A percentile compares a stretch with the other conserved stretches of the same genome.
Conservation (phyloP, 371 early-diverging fungal genomes). For the Globomyces sp. region DNA sequence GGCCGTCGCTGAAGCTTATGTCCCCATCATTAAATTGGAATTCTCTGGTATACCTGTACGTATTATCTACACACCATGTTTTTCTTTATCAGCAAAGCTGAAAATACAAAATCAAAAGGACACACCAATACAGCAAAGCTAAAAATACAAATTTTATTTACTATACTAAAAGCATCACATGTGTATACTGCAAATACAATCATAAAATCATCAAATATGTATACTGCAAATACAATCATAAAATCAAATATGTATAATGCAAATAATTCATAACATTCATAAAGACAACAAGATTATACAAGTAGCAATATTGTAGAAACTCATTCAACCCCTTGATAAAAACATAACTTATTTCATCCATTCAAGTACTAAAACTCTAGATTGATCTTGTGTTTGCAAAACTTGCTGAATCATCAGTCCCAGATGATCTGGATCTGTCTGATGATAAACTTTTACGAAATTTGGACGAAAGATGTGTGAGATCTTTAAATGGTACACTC, state of each 20-base stretch:
- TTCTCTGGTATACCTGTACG: constrained; percentile 86
- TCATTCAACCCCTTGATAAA: background rate
- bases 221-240: too few species aligned
- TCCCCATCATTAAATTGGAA: constrained; percentile 96
- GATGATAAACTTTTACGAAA: constrained; percentile 86
- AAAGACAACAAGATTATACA: too few species aligned
- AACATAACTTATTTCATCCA: background rate
- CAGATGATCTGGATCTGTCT: constrained; percentile 84
- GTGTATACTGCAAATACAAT: too few species aligned
- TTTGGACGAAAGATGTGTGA: constrained; percentile 92
- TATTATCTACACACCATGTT: background rate
- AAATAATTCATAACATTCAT: too few species aligned
- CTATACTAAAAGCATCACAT: too few species aligned
- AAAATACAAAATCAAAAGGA: too few species aligned
- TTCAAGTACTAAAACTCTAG: constrained; percentile 34
- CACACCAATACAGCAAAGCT: too few species aligned
- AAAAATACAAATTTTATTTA: too few species aligned
- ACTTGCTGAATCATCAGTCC: constrained; percentile 73
- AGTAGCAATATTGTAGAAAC: too few species aligned
- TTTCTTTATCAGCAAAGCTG: too few species aligned
- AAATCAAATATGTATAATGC: too few species aligned
- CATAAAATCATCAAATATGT: too few species aligned
- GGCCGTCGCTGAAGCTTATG: constrained; percentile 89
- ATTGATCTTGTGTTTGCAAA: constrained; percentile 98
- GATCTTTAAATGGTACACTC: constrained; percentile 85